Conservation (phyloP, 345 rosid species). For the Adansonia digitata region DNA sequence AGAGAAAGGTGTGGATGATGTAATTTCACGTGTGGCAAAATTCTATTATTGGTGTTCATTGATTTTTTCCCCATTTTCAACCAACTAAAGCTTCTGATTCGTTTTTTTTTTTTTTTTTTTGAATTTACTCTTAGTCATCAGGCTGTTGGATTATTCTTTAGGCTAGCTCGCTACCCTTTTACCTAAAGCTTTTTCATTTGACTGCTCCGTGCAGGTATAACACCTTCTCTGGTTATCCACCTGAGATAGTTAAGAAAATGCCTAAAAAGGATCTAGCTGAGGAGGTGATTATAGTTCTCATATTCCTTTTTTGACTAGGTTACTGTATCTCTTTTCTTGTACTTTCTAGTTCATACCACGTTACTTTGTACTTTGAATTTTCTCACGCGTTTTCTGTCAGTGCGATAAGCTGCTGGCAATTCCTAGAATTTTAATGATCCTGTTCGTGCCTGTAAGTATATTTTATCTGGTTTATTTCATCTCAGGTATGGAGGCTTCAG, state of each 20-base stretch:
- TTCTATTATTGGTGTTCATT: neutral
- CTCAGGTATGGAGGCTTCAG: constrained; percentile 72
- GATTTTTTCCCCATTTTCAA: neutral
- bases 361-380: too few species aligned
- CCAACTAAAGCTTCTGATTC: neutral
- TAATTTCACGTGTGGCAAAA: neutral
- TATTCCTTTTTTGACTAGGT: constrained; percentile 4
- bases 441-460: neutral
- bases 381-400: neutral
- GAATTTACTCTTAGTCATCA: neutral
- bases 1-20: neutral
- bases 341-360: neutral
- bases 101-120: too few species aligned
- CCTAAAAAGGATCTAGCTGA: constrained; percentile 75
- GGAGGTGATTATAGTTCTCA: constrained; percentile 44
- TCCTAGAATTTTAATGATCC: neutral
- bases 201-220: constrained; percentile 48
- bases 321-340: neutral
- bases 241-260: constrained; percentile 73
- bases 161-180: neutral
- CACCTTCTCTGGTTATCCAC: constrained; percentile 83
- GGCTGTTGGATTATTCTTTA: neutral
- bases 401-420: neutral
- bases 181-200: neutral
- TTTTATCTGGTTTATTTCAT: neutral